A percentile compares a stretch with the other conserved stretches of the same genome.
These are phyloP conservation scores for Kurtzmaniella quercitrusa DNA, from an alignment of 1,139 yeast genomes.

Conservation along the genomic window DNA sequence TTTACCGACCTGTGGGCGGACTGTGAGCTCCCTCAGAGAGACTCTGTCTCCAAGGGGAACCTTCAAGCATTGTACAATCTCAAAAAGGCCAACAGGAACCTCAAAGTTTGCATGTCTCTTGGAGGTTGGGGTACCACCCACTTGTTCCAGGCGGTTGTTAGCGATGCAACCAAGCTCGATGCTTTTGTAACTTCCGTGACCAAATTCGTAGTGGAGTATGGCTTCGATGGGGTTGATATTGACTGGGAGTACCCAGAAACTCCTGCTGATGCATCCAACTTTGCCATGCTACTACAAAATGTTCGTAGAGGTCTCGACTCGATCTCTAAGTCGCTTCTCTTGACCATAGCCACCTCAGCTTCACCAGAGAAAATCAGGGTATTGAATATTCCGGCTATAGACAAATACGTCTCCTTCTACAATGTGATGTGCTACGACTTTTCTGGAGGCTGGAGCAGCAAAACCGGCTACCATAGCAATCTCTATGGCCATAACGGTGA, in stretches of 20 bases:
- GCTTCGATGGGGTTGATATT: conserved; percentile 86
- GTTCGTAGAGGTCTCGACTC: conserved; percentile 40
- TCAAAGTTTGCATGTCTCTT: conserved; percentile 66
- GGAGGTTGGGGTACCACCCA: conserved; percentile 83
- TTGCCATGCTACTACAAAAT: conserved; percentile 40
- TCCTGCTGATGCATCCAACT: conserved; percentile 38
- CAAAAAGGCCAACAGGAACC: conserved; percentile 42
- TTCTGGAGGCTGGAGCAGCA: conserved; percentile 67
- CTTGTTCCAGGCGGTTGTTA: conserved; percentile 46
- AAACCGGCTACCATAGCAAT: conserved; percentile 67
- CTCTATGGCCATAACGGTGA: conserved; percentile 45
- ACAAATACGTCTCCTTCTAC: conserved; percentile 60
- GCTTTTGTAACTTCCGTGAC: conserved; percentile 51
- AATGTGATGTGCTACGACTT: conserved; percentile 91
- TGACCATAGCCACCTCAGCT: conserved; percentile 79
- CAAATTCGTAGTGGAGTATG: conserved; percentile 44
- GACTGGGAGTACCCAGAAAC: conserved; percentile 90
- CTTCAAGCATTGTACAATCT: conserved; percentile 53
- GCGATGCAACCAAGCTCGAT: conserved; percentile 28
- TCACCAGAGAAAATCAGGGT: conserved; percentile 41
- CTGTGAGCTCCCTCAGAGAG: conserved; percentile 30
- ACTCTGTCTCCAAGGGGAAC: conserved; percentile 35
- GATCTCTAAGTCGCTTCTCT: conserved; percentile 21
- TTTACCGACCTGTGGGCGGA: conserved; percentile 72
- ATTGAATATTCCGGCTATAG: conserved; percentile 49